Base-by-base conservation (phyloP, 176 grass and related monocot genomes). In the Zizania latifolia region DNA sequence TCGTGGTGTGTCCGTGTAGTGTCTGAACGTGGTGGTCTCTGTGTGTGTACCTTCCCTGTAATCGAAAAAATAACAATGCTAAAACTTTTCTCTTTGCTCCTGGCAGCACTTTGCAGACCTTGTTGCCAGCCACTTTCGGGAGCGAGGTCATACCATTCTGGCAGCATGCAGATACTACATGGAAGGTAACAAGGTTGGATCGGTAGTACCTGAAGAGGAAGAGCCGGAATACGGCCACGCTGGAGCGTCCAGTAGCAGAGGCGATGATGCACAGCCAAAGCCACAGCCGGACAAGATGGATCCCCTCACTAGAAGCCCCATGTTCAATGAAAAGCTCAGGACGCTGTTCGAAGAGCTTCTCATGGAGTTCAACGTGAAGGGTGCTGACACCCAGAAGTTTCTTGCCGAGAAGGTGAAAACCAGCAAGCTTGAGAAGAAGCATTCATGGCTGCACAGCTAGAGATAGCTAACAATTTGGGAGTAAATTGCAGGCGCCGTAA, bases 361-460 rank as follows among this genome's bases (percentile, higher is more conserved):
- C 51, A 97, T 89, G 91, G 90, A 97, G 71, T 97, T 97, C 50
- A 92, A 81, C 31, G 91, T 93, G 22, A 93, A 93, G 83, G 94
- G 90, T 12, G 94, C 91, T 1, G 83, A 97, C 78, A 93, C 89
- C 12, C 60, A 65, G 55, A 85, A 74, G 74, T 93, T 93, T 59
- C 41, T 93, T 40, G 84, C 40, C 17, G 83, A 85, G 61, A 91
- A 93, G 62, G 11, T 81, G 32, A 89, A 19, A 83, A 75, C 44
- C 65, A 62, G 45, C 69, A 80, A 44, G 73, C 68, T 40, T 74
- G 70, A n/a, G n/a, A n/a, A 75, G 57, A 55, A 78, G 21, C 43
- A 31, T 24, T 33, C 26, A 40, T 37, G 4, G 17, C 36, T 21
- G 39, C 27, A 46, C 45, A 70, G 72, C 35, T 72, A 34, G 57